Conservation (phyloP, 2,329 filamentous ascomycete species). For the Septoria petroselini region DNA sequence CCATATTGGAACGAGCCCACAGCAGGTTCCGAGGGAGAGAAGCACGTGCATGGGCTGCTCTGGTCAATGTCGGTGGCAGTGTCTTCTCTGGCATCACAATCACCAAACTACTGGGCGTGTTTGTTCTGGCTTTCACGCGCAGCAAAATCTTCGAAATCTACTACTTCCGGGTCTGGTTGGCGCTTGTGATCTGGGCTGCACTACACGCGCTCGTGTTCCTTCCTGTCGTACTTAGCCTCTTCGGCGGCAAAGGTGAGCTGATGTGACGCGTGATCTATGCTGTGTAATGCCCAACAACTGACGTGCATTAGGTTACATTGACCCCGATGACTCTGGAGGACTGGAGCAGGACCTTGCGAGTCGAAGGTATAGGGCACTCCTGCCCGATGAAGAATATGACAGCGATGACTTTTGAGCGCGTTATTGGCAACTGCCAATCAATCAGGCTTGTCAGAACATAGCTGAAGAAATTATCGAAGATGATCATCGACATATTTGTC, state of each 20-base stretch:
- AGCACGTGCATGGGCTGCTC: constrained; percentile 83
- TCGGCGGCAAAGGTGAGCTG: constrained; percentile 68
- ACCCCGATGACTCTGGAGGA: constrained; percentile 82
- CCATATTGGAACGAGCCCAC: constrained; percentile 73
- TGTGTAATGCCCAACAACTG: neutral
- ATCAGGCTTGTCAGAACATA: no score
- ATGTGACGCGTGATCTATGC: constrained; percentile 28
- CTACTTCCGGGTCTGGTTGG: constrained; percentile 96
- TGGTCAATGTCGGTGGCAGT: constrained; percentile 90
- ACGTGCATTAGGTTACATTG: constrained; percentile 64
- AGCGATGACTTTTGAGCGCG: constrained; percentile 57
- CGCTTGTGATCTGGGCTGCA: constrained; percentile 84
- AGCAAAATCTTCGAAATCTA: constrained; percentile 99
- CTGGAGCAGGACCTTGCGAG: constrained; percentile 84
- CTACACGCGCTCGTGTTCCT: constrained; percentile 87
- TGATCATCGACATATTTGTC: neutral
- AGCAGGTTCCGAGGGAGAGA: constrained; percentile 77
- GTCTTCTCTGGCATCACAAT: constrained; percentile 96
- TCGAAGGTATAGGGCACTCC: constrained; percentile 70
- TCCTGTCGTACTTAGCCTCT: constrained; percentile 80
- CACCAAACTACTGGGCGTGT: constrained; percentile 89
- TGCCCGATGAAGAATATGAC: constrained; percentile 74
- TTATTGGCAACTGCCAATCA: constrained; percentile 9
- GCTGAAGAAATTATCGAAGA: no score
- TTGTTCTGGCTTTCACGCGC: constrained; percentile 86